A percentile compares a stretch with the other conserved stretches of the same genome.
Conservation (phyloP, 2,329 filamentous ascomycete species). For the Septoria petroselini region DNA sequence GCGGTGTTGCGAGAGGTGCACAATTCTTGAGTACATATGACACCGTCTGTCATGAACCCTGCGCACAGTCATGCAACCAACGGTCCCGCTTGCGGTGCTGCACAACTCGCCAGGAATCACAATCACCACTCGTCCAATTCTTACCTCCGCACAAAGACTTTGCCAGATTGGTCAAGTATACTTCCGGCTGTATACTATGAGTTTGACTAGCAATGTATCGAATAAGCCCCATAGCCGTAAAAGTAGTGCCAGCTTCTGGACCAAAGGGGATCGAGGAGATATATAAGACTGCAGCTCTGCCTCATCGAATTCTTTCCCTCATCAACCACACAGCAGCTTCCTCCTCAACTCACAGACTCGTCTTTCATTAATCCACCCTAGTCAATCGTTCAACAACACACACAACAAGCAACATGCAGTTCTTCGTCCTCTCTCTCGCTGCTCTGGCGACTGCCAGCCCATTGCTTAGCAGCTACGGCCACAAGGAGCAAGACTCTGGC, state of each 20-base stretch:
- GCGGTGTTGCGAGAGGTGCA: no score
- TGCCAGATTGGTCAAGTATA: no score
- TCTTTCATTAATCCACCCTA: background rate
- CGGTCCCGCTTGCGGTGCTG: no score
- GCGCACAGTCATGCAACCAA: no score
- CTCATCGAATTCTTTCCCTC: background rate
- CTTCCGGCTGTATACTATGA: no score
- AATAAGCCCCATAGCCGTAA: no score
- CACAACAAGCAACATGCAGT: background rate
- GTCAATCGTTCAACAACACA: background rate
- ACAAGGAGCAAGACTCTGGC: background rate
- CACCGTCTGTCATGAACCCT: no score
- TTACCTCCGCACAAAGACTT: no score
- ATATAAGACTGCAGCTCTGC: background rate
- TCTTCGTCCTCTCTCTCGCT: background rate
- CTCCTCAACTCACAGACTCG: background rate
- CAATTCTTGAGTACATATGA: no score
- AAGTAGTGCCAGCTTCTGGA: background rate
- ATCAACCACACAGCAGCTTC: background rate
- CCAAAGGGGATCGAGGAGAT: background rate
- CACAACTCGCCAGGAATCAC: no score
- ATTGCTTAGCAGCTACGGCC: background rate
- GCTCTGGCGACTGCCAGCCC: conserved; percentile 1
- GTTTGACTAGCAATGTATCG: no score
- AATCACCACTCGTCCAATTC: no score